phyloP scores from a whole-genome alignment of 2,329 filamentous ascomycete species.

The Phoma herbarum region DNA sequence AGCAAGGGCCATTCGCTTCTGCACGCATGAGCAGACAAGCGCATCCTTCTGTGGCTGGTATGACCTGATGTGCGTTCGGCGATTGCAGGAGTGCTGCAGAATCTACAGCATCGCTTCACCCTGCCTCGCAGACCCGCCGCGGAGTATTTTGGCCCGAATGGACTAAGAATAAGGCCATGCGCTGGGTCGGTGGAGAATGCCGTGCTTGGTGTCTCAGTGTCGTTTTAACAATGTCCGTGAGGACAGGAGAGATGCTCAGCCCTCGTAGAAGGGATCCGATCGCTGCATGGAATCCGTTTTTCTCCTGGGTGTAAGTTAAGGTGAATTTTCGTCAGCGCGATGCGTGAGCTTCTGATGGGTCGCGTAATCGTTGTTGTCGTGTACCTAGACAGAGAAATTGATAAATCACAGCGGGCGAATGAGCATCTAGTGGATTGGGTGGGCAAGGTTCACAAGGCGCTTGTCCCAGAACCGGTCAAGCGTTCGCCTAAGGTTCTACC shows the following conservation, averaged over 20 bases:
- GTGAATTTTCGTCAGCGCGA: neutral
- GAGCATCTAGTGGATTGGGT: neutral
- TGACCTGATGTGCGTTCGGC: conserved; percentile 6
- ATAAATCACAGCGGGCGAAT: neutral
- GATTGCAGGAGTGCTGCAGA: conserved; percentile 10
- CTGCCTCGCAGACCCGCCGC: conserved; percentile 1
- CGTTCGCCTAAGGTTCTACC: neutral
- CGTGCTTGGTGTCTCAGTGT: neutral
- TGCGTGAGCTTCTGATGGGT: neutral
- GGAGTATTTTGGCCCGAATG: neutral
- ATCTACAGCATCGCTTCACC: conserved; percentile 7
- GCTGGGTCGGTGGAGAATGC: neutral
- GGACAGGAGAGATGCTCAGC: neutral
- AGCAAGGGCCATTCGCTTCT: conserved; percentile 22
- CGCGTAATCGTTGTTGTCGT: no score
- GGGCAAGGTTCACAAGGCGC: neutral
- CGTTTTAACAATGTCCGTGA: neutral
- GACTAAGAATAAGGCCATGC: neutral
- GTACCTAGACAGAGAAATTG: no score
- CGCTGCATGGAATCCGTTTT: neutral
- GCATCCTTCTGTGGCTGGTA: conserved; percentile 18
- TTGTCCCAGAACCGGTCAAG: neutral
- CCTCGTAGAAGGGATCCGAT: neutral
- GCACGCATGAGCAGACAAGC: conserved; percentile 25
- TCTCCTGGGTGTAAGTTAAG: neutral